Percentiles rank a stretch among this genome's conserved stretches.
phyloP scores from a whole-genome alignment of 768 basidiomycete species.

The Favolaschia claudopus region DNA sequence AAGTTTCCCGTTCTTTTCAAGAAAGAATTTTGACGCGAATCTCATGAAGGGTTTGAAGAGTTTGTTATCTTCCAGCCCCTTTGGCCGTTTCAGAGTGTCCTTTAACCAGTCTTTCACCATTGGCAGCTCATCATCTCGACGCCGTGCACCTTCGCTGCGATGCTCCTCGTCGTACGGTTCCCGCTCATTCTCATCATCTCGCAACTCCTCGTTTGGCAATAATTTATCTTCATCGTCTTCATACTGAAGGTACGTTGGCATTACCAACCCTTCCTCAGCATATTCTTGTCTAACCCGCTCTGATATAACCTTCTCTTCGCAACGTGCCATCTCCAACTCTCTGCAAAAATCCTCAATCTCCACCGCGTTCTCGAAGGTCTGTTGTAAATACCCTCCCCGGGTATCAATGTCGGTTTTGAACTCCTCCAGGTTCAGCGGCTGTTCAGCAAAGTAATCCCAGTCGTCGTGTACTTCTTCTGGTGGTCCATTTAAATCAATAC shows the following conservation, averaged over 20 bases:
- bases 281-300: not conserved
- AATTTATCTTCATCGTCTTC: not conserved
- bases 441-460: constrained; percentile 14
- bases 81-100: not conserved
- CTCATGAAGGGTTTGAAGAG: constrained; percentile 3
- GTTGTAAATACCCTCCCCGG: constrained; percentile 10
- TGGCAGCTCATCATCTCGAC: not conserved
- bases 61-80: not conserved
- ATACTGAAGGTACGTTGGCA: constrained; percentile 8
- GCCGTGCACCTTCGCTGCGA: not conserved
- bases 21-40: not conserved
- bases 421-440: constrained; percentile 17
- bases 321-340: not conserved
- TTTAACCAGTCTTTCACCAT: constrained; percentile 7
- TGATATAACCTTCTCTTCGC: not conserved
- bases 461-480: constrained; percentile 6
- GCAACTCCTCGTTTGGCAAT: not conserved
- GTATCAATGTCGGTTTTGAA: constrained; percentile 15
- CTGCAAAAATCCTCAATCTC: not conserved
- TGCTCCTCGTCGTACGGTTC: constrained; percentile 14
- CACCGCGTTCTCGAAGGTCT: not conserved
- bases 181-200: not conserved
- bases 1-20: not conserved
- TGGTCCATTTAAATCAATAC: constrained; percentile 2
- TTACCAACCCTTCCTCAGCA: not conserved